These are phyloP conservation scores for Exophiala xenobiotica DNA, from an alignment of 2,329 filamentous ascomycete species.

Conservation along the genomic window DNA sequence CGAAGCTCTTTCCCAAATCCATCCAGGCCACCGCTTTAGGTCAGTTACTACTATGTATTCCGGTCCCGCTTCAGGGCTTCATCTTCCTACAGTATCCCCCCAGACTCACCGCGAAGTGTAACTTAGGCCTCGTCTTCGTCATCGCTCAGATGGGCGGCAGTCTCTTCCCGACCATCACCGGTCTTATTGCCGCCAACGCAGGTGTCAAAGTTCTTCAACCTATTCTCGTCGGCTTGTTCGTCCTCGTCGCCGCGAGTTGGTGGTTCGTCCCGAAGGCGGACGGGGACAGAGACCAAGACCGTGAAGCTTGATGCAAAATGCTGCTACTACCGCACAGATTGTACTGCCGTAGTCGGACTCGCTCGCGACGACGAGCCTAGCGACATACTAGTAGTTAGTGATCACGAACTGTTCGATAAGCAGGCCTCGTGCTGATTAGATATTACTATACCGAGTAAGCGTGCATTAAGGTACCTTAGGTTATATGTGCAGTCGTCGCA, in stretches of 20 bases:
- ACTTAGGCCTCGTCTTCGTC: constrained; percentile 72
- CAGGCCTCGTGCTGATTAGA: too few species aligned
- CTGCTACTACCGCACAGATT: too few species aligned
- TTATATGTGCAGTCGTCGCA: too few species aligned
- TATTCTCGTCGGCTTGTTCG: constrained; percentile 39
- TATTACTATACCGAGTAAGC: too few species aligned
- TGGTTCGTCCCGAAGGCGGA: constrained; percentile 8
- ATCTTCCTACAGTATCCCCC: not conserved
- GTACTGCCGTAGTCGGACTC: too few species aligned
- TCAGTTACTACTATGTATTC: not conserved
- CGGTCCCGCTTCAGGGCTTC: not conserved
- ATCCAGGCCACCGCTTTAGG: constrained; percentile 8
- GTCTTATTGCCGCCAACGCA: constrained; percentile 46
- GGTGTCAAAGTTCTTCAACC: constrained; percentile 59
- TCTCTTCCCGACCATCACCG: constrained; percentile 38
- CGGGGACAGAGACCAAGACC: constrained; percentile 4
- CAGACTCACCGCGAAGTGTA: constrained; percentile 45
- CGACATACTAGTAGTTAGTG: too few species aligned
- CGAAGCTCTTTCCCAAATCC: constrained; percentile 13
- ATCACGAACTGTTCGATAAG: too few species aligned
- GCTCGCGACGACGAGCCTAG: too few species aligned
- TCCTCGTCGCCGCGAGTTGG: constrained; percentile 7
- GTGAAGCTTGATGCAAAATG: too few species aligned
- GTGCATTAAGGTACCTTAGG: too few species aligned
- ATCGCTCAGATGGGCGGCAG: constrained; percentile 67